phyloP scores from a whole-genome alignment of 139 green algal genomes.

The Coelastrella sp. region DNA sequence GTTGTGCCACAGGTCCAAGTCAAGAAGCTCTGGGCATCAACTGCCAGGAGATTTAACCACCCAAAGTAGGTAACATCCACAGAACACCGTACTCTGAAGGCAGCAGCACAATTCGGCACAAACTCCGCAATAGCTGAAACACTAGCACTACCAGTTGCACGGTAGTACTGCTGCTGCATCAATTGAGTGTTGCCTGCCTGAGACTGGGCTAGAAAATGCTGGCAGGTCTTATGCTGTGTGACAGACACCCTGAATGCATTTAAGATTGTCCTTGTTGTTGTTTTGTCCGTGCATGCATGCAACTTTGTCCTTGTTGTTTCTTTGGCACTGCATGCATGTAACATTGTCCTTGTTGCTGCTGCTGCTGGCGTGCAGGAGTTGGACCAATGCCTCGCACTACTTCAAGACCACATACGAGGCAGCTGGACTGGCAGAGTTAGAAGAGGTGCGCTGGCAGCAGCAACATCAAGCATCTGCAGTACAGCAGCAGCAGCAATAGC shows the following conservation, averaged over 20 bases:
- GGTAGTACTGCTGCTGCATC: too few species aligned
- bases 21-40: constrained; percentile 29
- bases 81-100: not conserved
- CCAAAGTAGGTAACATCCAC: not conserved
- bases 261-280: too few species aligned
- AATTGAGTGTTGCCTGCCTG: too few species aligned
- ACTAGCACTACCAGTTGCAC: not conserved
- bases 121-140: not conserved
- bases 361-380: not conserved
- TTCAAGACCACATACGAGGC: constrained; percentile 32
- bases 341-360: not conserved
- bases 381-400: constrained; percentile 41
- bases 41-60: constrained; percentile 28
- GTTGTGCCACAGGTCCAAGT: not conserved
- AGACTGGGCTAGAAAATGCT: too few species aligned
- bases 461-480: not conserved
- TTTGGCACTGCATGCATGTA: not conserved
- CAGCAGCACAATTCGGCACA: not conserved
- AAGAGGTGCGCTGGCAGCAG: constrained; percentile 27
- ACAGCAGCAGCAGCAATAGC: not conserved
- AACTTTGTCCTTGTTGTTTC: not conserved
- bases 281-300: too few species aligned
- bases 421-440: not conserved
- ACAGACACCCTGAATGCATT: too few species aligned
- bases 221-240: too few species aligned